Base-by-base conservation (phyloP, 768 basidiomycete genomes). In the Mycena kentingensis region DNA sequence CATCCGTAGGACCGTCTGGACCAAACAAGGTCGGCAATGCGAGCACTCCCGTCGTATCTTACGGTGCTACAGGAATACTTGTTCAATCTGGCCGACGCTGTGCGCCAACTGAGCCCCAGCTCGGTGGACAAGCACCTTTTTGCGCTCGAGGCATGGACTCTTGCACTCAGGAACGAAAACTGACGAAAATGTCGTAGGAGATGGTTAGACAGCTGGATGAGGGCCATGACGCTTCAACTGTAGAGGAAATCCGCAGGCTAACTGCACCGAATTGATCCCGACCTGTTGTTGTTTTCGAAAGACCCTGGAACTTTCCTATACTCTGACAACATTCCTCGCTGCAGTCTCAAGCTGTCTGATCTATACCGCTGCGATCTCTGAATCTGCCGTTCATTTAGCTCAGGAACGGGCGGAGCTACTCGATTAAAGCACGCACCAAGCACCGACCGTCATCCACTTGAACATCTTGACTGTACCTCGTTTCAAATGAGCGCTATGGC, bases 1-100 rank as follows among this genome's bases (percentile, higher is more conserved):
- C 70, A 22, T 85, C 88, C 0, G 77, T 83, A 0, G 95, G 95
- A 1, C 93, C 94, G 0, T 97, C 94, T 0, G 95, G 95, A 1
- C 80, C 74, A 2, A 98, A 98, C 74, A 95, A 93, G 76, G 93
- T 89, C 12, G 6, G 37, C 37, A 19, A 39, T 39, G 10, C 10
- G 37, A 10, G 8, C 8, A 39, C 37, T 10, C 21, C 19, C 8
- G 15, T 10, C 19, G 11, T 7, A 11, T 37, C 18, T 37, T 18
- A 37, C 11, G 36, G 10, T 37, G 18, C 19, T 24, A 22, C 55
- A 95, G 92, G 93, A 97, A 29, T 98, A 98, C 63, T 73, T 97
- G 2, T 96, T 87, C 64, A 75, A 81, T 11, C 83, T 98, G 1
- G 85, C 84, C 0, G 76, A 81, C 16, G 81, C 90, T 0, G 80